Evolutionary conservation across 2,329 filamentous ascomycete species (phyloP).

Genomic region (Ascochyta pisi): DNA sequence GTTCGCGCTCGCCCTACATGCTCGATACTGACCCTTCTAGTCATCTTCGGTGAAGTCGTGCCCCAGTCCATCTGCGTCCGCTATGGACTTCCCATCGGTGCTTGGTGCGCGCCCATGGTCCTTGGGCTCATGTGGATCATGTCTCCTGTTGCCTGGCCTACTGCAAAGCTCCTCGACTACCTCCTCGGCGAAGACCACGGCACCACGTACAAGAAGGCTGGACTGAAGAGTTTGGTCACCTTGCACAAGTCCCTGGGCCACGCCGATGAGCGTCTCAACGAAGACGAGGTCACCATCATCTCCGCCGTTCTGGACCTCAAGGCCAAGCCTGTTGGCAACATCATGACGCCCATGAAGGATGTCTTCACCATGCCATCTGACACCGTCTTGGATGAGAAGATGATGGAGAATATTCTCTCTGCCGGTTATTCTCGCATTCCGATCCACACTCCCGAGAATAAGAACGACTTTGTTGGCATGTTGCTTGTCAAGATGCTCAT

Average conservation of each 20-base stretch:
- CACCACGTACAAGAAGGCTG: slow-evolving; percentile 97
- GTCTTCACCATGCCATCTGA: slow-evolving; percentile 98
- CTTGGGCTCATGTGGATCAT: slow-evolving; percentile 90
- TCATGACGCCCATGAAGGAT: slow-evolving; percentile 99
- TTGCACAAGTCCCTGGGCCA: slow-evolving; percentile 90
- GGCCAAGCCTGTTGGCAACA: slow-evolving; percentile 90
- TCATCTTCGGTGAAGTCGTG: slow-evolving; percentile 97
- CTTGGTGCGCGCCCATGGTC: slow-evolving; percentile 89
- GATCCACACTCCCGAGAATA: slow-evolving; percentile 85
- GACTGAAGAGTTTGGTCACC: slow-evolving; percentile 93
- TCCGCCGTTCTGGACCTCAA: slow-evolving; percentile 95
- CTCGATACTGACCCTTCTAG: slow-evolving; percentile 55
- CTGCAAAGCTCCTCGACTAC: slow-evolving; percentile 92
- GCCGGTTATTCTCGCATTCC: slow-evolving; percentile 96
- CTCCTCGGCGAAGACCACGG: slow-evolving; percentile 94
- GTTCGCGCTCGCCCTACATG: background rate
- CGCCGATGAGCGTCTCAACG: slow-evolving; percentile 84
- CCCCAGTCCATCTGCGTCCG: slow-evolving; percentile 96
- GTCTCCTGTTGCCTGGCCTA: slow-evolving; percentile 89
- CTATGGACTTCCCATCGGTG: slow-evolving; percentile 92
- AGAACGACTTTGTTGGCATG: slow-evolving; percentile 94
- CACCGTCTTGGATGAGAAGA: slow-evolving; percentile 87
- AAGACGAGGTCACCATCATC: slow-evolving; percentile 98
- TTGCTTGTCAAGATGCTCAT: slow-evolving; percentile 98
- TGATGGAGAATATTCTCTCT: slow-evolving; percentile 91